Conservation (phyloP, 495 filamentous ascomycete species). For the Penicillium waksmanii region DNA sequence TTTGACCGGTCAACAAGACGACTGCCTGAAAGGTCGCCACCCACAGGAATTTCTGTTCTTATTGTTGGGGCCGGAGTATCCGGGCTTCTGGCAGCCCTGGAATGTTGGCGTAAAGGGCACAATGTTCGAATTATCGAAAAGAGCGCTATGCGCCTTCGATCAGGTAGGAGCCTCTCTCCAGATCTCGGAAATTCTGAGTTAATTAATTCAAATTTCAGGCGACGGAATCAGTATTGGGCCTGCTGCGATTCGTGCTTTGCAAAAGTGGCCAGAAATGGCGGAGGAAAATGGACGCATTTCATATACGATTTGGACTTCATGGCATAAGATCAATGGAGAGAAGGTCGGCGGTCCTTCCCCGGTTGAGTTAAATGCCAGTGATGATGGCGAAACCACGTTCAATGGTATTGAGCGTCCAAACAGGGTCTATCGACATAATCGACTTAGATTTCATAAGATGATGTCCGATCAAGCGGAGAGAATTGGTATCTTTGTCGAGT, state of each 20-base stretch:
- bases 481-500: slow-evolving; percentile 54
- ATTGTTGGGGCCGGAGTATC: slow-evolving; percentile 23
- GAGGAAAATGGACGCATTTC: slow-evolving; percentile 51
- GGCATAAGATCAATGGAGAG: slow-evolving; percentile 56
- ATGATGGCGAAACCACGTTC: not conserved
- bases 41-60: slow-evolving; percentile 14
- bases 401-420: slow-evolving; percentile 37
- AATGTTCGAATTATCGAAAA: slow-evolving; percentile 25
- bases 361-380: slow-evolving; percentile 16
- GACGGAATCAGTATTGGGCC: slow-evolving; percentile 58
- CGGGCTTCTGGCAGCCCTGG: slow-evolving; percentile 21
- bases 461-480: slow-evolving; percentile 54
- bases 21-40: slow-evolving; percentile 8
- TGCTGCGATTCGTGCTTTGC: slow-evolving; percentile 52
- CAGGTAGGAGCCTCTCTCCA: not conserved
- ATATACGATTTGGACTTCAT: slow-evolving; percentile 53
- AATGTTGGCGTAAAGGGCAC: slow-evolving; percentile 27
- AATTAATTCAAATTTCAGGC: slow-evolving; percentile 34
- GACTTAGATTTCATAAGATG: slow-evolving; percentile 60
- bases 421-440: slow-evolving; percentile 45
- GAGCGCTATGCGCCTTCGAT: slow-evolving; percentile 6
- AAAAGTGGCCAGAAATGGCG: slow-evolving; percentile 59
- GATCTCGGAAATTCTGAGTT: not conserved
- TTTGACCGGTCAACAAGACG: not conserved
- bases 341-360: slow-evolving; percentile 49